Evolutionary conservation across 2,329 filamentous ascomycete species (phyloP).

Genomic region (Neopestalotiopsis sp.): DNA sequence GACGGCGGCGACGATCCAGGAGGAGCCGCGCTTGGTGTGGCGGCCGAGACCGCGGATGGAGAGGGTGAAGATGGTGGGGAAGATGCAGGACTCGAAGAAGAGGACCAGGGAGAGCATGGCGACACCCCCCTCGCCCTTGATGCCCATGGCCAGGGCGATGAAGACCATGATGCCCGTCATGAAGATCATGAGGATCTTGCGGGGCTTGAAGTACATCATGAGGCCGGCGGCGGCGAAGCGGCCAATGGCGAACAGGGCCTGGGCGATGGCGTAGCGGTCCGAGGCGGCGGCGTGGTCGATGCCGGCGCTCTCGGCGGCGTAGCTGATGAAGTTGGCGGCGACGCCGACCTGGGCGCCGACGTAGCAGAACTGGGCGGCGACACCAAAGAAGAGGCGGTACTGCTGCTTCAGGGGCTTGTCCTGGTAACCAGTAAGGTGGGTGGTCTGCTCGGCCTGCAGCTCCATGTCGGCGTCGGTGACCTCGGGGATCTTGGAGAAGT

Average conservation of each 20-base stretch:
- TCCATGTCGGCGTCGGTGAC: slow-evolving; percentile 19
- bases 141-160: slow-evolving; percentile 15
- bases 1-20: slow-evolving; percentile 14
- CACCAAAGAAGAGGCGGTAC: slow-evolving; percentile 17
- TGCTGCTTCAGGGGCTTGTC: slow-evolving; percentile 15
- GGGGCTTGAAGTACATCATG: slow-evolving; percentile 18
- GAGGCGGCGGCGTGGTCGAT: slow-evolving; percentile 10
- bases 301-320: slow-evolving; percentile 11
- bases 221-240: slow-evolving; percentile 15
- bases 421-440: slow-evolving; percentile 12
- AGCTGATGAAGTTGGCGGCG: slow-evolving; percentile 19
- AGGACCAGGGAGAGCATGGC: slow-evolving; percentile 17
- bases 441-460: slow-evolving; percentile 16
- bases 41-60: slow-evolving; percentile 16
- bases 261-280: slow-evolving; percentile 15
- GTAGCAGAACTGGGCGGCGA: slow-evolving; percentile 17
- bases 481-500: slow-evolving; percentile 16
- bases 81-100: slow-evolving; percentile 17
- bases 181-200: slow-evolving; percentile 14
- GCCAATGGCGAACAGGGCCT: slow-evolving; percentile 15
- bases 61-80: slow-evolving; percentile 17
- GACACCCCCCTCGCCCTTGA: slow-evolving; percentile 16
- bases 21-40: slow-evolving; percentile 15
- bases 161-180: slow-evolving; percentile 18
- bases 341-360: slow-evolving; percentile 18